A percentile compares a stretch with the other conserved stretches of the same genome.
Evolutionary conservation across 345 rosid species (phyloP).

Genomic region (Angophora floribunda): DNA sequence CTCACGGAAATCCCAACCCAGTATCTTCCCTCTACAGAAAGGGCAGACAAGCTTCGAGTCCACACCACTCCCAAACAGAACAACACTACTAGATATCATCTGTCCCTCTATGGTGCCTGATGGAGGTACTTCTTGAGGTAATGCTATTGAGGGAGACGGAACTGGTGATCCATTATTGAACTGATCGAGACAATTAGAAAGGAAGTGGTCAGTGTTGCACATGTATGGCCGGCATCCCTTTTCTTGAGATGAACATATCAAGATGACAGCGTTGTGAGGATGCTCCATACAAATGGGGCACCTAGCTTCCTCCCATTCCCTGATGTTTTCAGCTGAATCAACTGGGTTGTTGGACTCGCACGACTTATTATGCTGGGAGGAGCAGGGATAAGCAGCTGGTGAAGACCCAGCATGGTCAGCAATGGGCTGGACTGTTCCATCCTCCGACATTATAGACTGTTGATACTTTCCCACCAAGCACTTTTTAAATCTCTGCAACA

Average conservation of each 20-base stretch:
- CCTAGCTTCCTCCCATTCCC: conserved; percentile 56
- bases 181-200: conserved; percentile 62
- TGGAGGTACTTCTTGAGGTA: conserved; percentile 7
- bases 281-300: conserved; percentile 75
- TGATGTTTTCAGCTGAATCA: conserved; percentile 17
- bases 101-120: not conserved
- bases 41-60: conserved; percentile 31
- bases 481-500: not conserved
- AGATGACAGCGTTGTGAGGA: conserved; percentile 63
- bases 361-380: conserved; percentile 19
- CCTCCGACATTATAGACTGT: conserved; percentile 33
- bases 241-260: conserved; percentile 44
- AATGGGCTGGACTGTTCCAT: conserved; percentile 12
- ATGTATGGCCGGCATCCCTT: conserved; percentile 63
- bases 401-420: conserved; percentile 19
- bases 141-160: conserved; percentile 6
- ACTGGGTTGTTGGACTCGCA: not conserved
- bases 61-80: conserved; percentile 1
- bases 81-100: not conserved
- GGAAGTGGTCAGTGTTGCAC: conserved; percentile 60
- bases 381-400: conserved; percentile 39
- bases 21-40: conserved; percentile 46
- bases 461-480: not conserved
- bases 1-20: conserved; percentile 33
- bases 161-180: conserved; percentile 12